Percentiles rank a stretch among this genome's conserved stretches.
These are phyloP conservation scores for Chloris gayana DNA, from an alignment of 176 grass and related monocot species.

Conservation along the genomic window DNA sequence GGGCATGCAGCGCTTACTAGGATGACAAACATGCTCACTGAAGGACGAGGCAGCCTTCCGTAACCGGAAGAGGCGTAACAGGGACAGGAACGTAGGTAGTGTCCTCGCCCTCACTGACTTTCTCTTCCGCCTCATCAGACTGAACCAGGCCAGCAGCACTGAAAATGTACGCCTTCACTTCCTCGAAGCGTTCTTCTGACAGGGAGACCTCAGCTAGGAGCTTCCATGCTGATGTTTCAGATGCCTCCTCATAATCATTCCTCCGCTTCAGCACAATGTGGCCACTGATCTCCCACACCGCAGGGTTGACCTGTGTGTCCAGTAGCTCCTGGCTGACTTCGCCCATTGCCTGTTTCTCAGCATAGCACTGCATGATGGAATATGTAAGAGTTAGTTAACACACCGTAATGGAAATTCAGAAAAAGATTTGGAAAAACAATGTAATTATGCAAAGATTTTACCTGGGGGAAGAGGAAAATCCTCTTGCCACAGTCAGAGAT, in stretches of 20 bases:
- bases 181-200: conserved; percentile 84
- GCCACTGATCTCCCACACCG: conserved; percentile 97
- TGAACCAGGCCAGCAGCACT: conserved; percentile 63
- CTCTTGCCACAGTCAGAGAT: conserved; percentile 73
- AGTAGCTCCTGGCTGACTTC: conserved; percentile 91
- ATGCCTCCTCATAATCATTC: conserved; percentile 82
- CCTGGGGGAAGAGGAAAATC: conserved; percentile 86
- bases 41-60: conserved; percentile 83
- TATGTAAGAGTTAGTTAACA: background rate
- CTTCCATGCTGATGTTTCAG: conserved; percentile 78
- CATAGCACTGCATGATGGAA: conserved; percentile 69
- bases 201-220: conserved; percentile 90
- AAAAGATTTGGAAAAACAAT: background rate
- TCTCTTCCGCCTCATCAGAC: conserved; percentile 29
- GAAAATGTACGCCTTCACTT: conserved; percentile 87
- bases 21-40: conserved; percentile 41
- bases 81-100: conserved; percentile 26
- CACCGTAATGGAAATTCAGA: background rate
- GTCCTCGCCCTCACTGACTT: conserved; percentile 19
- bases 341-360: conserved; percentile 94
- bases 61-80: conserved; percentile 33
- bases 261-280: conserved; percentile 93
- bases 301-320: conserved; percentile 97
- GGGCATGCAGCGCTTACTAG: background rate
- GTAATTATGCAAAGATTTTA: conserved; percentile 22